These are phyloP conservation scores for Septoria linicola DNA, from an alignment of 2,329 filamentous ascomycete species.

Conservation along the genomic window DNA sequence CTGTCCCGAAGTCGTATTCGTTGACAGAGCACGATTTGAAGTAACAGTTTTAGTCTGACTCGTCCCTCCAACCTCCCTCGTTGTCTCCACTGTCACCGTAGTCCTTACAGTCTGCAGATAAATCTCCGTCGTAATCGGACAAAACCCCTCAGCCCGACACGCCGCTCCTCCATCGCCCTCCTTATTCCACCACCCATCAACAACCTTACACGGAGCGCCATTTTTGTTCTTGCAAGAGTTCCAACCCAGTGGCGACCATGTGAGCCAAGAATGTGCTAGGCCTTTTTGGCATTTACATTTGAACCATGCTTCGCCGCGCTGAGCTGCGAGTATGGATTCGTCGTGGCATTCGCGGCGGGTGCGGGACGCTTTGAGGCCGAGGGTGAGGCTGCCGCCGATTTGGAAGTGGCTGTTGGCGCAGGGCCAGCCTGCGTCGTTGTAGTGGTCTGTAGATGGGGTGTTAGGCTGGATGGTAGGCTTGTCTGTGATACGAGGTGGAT, in stretches of 20 bases:
- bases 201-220: constrained; percentile 2
- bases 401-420: neutral
- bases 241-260: constrained; percentile 1
- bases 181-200: neutral
- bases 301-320: constrained; percentile 2
- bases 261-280: constrained; percentile 2
- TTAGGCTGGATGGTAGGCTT: too few species aligned
- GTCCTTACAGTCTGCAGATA: neutral
- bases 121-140: neutral
- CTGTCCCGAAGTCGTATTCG: too few species aligned
- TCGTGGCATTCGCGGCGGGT: neutral
- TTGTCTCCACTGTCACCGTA: neutral
- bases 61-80: neutral
- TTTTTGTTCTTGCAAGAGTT: neutral
- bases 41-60: neutral
- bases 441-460: too few species aligned
- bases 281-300: neutral
- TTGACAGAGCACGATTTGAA: too few species aligned
- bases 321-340: neutral
- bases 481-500: too few species aligned
- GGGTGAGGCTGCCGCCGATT: neutral
- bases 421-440: neutral
- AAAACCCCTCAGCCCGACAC: constrained; percentile 3
- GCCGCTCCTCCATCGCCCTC: constrained; percentile 1
- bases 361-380: neutral